A percentile compares a stretch with the other conserved stretches of the same genome.
Conservation (phyloP, 768 basidiomycete species). For the Rhizopogon vulgaris region DNA sequence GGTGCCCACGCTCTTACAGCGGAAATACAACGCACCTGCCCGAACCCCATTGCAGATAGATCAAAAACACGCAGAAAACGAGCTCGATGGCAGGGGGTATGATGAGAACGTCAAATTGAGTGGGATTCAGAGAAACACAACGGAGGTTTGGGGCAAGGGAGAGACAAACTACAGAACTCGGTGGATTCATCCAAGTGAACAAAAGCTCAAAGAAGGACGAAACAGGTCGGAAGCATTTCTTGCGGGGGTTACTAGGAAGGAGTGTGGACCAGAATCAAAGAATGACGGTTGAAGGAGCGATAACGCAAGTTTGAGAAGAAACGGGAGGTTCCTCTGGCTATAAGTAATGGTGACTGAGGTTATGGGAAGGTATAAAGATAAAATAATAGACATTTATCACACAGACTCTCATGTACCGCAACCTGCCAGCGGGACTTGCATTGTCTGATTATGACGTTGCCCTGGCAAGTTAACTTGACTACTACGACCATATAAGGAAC, state of each 20-base stretch:
- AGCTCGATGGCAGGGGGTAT: slow-evolving; percentile 62
- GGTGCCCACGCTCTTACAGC: not conserved
- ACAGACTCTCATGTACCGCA: not conserved
- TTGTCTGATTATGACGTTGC: slow-evolving; percentile 10
- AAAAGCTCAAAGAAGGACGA: slow-evolving; percentile 4
- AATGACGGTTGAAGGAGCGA: slow-evolving; percentile 30
- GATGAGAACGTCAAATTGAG: slow-evolving; percentile 45
- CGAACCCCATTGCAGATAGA: slow-evolving; percentile 42
- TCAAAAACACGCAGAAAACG: slow-evolving; percentile 48
- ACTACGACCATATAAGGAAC: not conserved
- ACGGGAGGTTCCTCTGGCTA: slow-evolving; percentile 7
- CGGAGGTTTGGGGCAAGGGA: slow-evolving; percentile 68
- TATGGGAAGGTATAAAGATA: slow-evolving; percentile 22
- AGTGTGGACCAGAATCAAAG: slow-evolving; percentile 8
- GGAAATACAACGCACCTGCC: slow-evolving; percentile 36
- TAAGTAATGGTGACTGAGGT: slow-evolving; percentile 7
- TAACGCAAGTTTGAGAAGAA: slow-evolving; percentile 41
- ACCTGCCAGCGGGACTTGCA: not conserved
- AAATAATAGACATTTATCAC: slow-evolving; percentile 6
- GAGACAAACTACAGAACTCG: slow-evolving; percentile 53
- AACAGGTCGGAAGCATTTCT: slow-evolving; percentile 29
- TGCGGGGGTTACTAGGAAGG: slow-evolving; percentile 19
- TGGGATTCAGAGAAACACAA: slow-evolving; percentile 46
- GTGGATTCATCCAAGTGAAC: slow-evolving; percentile 23
- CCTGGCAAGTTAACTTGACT: slow-evolving; percentile 9